Conservation (phyloP, 495 filamentous ascomycete genomes). For the Neurospora sp. region DNA sequence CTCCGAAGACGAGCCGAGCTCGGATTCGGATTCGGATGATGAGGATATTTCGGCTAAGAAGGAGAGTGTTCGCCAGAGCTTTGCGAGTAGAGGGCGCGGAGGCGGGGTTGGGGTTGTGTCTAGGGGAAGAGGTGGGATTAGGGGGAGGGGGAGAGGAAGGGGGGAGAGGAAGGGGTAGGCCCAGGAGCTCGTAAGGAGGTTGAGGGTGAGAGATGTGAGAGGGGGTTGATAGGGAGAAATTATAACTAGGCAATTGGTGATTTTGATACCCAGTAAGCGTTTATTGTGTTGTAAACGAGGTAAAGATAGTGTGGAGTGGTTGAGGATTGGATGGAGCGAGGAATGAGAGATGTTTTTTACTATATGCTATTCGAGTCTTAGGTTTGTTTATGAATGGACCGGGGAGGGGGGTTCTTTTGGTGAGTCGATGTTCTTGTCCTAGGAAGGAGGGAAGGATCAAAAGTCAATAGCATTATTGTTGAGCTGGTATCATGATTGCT, state of each 20-base stretch:
- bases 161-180: conserved; percentile 4
- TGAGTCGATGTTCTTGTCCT: background rate
- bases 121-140: conserved; percentile 1
- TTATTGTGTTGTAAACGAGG: background rate
- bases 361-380: background rate
- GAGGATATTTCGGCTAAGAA: conserved; percentile 22
- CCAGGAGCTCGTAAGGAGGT: background rate
- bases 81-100: conserved; percentile 1
- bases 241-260: background rate
- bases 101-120: background rate
- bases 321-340: background rate
- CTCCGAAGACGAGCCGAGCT: conserved; percentile 1
- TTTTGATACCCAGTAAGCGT: background rate
- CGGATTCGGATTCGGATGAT: conserved; percentile 17
- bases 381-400: background rate
- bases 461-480: background rate
- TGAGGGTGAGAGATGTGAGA: background rate
- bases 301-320: background rate
- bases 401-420: background rate
- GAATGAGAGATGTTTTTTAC: background rate
- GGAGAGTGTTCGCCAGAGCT: background rate
- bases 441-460: background rate
- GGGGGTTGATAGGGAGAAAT: background rate
- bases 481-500: background rate
- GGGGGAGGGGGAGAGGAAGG: conserved; percentile 9